Conservation (phyloP, 2,329 filamentous ascomycete genomes). For the Pochonia chlamydosporia region DNA sequence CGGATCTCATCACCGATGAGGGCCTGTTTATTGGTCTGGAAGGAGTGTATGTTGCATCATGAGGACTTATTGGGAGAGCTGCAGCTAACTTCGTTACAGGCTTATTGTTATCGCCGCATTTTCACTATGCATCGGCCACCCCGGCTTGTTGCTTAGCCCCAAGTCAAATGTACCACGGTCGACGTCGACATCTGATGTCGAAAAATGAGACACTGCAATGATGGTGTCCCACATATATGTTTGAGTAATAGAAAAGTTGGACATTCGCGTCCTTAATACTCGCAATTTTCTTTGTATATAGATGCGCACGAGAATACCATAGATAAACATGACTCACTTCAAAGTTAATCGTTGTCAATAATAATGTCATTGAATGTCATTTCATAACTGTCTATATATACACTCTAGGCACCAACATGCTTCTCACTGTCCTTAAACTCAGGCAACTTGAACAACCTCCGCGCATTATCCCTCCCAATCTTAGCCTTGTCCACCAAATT, state of each 20-base stretch:
- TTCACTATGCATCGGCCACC: slow-evolving; percentile 31
- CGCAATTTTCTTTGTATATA: too few species aligned
- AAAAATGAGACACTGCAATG: neutral
- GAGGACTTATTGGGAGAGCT: too few species aligned
- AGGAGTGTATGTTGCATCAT: slow-evolving; percentile 36
- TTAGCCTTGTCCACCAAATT: slow-evolving; percentile 29
- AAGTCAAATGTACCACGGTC: neutral
- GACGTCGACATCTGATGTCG: neutral
- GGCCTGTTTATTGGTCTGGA: slow-evolving; percentile 48
- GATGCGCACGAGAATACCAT: too few species aligned
- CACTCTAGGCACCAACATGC: slow-evolving; percentile 5
- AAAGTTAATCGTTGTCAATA: too few species aligned
- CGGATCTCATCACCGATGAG: slow-evolving; percentile 46
- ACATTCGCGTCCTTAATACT: too few species aligned
- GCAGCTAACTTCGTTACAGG: slow-evolving; percentile 13
- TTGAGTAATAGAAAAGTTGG: too few species aligned
- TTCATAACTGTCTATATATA: too few species aligned
- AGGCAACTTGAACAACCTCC: slow-evolving; percentile 32
- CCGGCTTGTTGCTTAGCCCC: slow-evolving; percentile 19
- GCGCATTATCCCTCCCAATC: slow-evolving; percentile 38
- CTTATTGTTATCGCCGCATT: slow-evolving; percentile 30
- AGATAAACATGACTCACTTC: too few species aligned
- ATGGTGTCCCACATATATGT: too few species aligned
- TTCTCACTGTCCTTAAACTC: slow-evolving; percentile 24
- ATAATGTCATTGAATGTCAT: too few species aligned